Percentiles rank a stretch among this genome's conserved stretches.
phyloP scores from a whole-genome alignment of 345 rosid genomes.

The Citrus hindsii region DNA sequence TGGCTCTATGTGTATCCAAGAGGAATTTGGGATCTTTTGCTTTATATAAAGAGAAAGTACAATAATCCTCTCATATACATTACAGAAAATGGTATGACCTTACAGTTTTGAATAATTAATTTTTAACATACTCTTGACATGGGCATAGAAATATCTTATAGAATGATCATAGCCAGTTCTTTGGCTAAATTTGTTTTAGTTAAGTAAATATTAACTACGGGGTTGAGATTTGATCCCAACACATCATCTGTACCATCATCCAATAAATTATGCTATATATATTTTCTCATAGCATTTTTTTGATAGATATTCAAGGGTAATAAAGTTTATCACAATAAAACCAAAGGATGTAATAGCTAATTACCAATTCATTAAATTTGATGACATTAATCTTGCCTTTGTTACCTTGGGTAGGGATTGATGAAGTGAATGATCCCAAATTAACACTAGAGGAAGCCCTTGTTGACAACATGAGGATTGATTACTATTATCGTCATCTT shows the following conservation, averaged over 20 bases:
- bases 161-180: background rate
- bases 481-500: constrained; percentile 22
- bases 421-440: constrained; percentile 13
- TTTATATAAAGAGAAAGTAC: constrained; percentile 29
- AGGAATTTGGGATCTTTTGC: constrained; percentile 20
- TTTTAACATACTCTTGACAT: background rate
- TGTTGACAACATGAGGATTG: constrained; percentile 19
- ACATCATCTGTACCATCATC: too few species aligned
- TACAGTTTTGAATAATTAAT: background rate
- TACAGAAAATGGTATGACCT: constrained; percentile 38
- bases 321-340: too few species aligned
- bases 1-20: constrained; percentile 28
- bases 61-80: constrained; percentile 36
- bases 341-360: too few species aligned
- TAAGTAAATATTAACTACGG: too few species aligned
- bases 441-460: constrained; percentile 17
- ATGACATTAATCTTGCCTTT: too few species aligned
- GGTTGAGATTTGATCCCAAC: too few species aligned
- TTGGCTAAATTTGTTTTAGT: too few species aligned
- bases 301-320: too few species aligned
- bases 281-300: too few species aligned
- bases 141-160: background rate
- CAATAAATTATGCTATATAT: too few species aligned
- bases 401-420: constrained; percentile 10
- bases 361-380: too few species aligned